Evolutionary conservation across 192 early-diverging fungal genomes (phyloP).

Genomic region (Umbelopsis sp.): DNA sequence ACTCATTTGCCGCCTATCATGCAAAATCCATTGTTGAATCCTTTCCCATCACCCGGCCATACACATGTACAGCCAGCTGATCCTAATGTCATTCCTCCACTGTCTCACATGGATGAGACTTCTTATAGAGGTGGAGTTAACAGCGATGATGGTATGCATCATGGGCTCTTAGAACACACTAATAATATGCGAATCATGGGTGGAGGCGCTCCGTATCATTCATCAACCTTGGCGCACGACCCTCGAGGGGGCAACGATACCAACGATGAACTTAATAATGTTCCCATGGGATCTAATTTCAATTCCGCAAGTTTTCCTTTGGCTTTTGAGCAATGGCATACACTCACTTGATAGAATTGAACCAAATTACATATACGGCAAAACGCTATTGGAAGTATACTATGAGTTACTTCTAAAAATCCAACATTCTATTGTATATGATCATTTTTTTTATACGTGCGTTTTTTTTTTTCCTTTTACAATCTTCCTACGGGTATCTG

Average conservation of each 20-base stretch:
- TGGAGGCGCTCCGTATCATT: background rate
- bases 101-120: background rate
- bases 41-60: background rate
- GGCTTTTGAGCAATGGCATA: conserved; percentile 1
- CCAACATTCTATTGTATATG: background rate
- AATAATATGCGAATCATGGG: conserved; percentile 8
- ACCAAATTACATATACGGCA: background rate
- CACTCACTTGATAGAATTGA: background rate
- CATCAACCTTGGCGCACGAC: background rate
- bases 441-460: background rate
- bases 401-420: background rate
- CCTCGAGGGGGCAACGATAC: background rate
- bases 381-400: background rate
- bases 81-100: conserved; percentile 1
- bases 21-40: background rate
- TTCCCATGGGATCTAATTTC: conserved; percentile 16
- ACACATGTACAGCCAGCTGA: background rate
- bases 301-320: background rate
- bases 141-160: background rate
- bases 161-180: conserved; percentile 8
- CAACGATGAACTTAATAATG: conserved; percentile 13
- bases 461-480: background rate
- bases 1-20: conserved; percentile 11
- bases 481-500: too few relatives aligned
- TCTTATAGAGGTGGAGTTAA: background rate